Evolutionary conservation across 2,329 filamentous ascomycete species (phyloP).

Genomic region (Thelonectria olida): DNA sequence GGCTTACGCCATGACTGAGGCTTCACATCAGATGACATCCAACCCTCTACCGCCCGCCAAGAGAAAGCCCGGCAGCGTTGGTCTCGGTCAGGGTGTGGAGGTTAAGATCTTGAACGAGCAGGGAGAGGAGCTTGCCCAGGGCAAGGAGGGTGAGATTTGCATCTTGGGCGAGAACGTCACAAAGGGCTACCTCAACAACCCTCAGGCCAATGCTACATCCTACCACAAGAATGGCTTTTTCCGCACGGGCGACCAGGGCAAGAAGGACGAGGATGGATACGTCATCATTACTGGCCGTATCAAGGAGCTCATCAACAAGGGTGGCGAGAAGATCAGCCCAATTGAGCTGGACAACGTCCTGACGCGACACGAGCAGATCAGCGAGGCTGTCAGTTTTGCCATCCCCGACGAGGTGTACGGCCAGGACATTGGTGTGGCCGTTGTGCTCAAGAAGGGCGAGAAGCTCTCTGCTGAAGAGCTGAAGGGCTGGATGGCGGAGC

Average conservation of each 20-base stretch:
- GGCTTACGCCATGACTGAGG: conserved; percentile 94
- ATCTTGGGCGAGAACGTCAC: conserved; percentile 86
- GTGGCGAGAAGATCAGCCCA: conserved; percentile 88
- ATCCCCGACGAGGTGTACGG: conserved; percentile 85
- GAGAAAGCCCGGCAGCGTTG: conserved; percentile 83
- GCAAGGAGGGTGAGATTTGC: conserved; percentile 82
- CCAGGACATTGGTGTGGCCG: conserved; percentile 80
- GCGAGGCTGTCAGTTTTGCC: conserved; percentile 85
- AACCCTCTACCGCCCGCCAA: conserved; percentile 76
- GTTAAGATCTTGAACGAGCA: conserved; percentile 78
- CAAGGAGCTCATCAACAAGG: conserved; percentile 93
- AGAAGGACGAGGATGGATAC: conserved; percentile 82
- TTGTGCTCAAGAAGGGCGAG: conserved; percentile 76
- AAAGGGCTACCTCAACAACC: conserved; percentile 86
- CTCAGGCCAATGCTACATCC: conserved; percentile 75
- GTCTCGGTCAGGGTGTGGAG: conserved; percentile 84
- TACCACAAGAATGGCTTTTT: conserved; percentile 84
- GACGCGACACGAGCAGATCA: conserved; percentile 75
- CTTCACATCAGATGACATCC: conserved; percentile 85
- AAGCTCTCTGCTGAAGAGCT: conserved; percentile 67
- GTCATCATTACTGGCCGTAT: conserved; percentile 89
- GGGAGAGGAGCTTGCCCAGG: conserved; percentile 74
- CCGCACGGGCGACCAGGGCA: conserved; percentile 87
- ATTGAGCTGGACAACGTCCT: conserved; percentile 89
- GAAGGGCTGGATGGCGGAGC: conserved; percentile 73